Conservation (phyloP, 352 stramenopile species). For the Pythium sukuiense region DNA sequence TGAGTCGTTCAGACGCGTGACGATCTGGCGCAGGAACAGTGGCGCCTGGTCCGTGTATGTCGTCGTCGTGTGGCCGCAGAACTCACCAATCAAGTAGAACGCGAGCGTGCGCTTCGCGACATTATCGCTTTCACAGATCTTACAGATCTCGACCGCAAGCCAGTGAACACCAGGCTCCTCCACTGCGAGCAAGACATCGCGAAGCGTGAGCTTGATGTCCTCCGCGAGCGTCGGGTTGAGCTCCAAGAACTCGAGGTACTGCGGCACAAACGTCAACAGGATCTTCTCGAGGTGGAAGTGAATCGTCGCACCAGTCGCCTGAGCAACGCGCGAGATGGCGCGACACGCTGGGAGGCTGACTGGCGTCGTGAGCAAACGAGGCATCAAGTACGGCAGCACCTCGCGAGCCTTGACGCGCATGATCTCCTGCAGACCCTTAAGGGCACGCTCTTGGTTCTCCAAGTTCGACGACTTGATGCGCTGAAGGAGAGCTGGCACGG, state of each 20-base stretch:
- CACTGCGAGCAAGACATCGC: constrained; percentile 80
- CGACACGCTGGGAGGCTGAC: constrained; percentile 89
- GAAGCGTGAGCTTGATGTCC: constrained; percentile 75
- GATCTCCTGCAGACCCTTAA: constrained; percentile 98
- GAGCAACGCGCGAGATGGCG: constrained; percentile 92
- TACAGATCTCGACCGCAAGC: constrained; percentile 94
- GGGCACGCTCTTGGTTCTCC: constrained; percentile 80
- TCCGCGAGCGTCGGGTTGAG: constrained; percentile 45
- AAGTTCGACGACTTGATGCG: constrained; percentile 82
- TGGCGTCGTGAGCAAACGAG: constrained; percentile 92
- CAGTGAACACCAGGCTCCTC: constrained; percentile 92
- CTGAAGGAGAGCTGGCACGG: constrained; percentile 96
- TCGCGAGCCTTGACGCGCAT: constrained; percentile 95
- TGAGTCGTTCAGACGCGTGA: constrained; percentile 96
- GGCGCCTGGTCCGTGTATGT: constrained; percentile 95
- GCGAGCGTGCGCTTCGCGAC: constrained; percentile 84
- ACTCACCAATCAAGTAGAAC: constrained; percentile 90
- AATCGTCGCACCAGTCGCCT: constrained; percentile 93
- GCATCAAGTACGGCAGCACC: constrained; percentile 97
- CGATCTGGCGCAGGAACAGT: constrained; percentile 95
- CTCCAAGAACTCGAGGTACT: constrained; percentile 59
- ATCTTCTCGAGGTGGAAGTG: constrained; percentile 96
- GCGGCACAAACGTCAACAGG: constrained; percentile 80
- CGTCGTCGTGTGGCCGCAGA: constrained; percentile 83
- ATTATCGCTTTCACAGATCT: constrained; percentile 92